Conservation (phyloP, 2,329 filamentous ascomycete species). For the Cladosporium sp. region DNA sequence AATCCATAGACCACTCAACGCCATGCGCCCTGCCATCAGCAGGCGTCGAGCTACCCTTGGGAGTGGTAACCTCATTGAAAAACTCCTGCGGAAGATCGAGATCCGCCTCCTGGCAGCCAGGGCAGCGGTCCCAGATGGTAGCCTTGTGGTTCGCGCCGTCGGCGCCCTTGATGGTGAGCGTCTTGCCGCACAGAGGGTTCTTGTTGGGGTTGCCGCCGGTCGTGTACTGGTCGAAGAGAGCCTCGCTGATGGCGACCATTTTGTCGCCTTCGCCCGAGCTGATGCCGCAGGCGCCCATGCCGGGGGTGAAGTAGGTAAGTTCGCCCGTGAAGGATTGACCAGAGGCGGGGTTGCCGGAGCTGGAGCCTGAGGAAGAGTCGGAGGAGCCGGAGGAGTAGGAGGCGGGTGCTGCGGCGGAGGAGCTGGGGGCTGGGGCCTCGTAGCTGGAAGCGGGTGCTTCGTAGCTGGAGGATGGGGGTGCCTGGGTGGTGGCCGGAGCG, state of each 20-base stretch:
- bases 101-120: slow-evolving; percentile 53
- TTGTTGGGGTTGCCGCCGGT: slow-evolving; percentile 47
- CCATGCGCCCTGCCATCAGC: slow-evolving; percentile 37
- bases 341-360: slow-evolving; percentile 17
- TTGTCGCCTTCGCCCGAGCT: slow-evolving; percentile 54
- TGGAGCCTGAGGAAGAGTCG: slow-evolving; percentile 14
- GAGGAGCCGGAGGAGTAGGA: slow-evolving; percentile 17
- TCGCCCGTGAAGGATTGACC: slow-evolving; percentile 52
- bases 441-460: slow-evolving; percentile 19
- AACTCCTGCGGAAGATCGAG: slow-evolving; percentile 55
- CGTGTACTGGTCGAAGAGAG: slow-evolving; percentile 54
- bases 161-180: slow-evolving; percentile 55
- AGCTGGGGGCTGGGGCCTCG: slow-evolving; percentile 26
- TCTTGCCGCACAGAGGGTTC: slow-evolving; percentile 67
- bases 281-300: slow-evolving; percentile 63
- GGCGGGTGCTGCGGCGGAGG: slow-evolving; percentile 15
- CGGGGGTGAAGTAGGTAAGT: slow-evolving; percentile 69
- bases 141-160: slow-evolving; percentile 56
- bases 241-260: slow-evolving; percentile 64
- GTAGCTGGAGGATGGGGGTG: slow-evolving; percentile 6
- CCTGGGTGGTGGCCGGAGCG: slow-evolving; percentile 3
- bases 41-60: slow-evolving; percentile 17
- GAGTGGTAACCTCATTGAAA: slow-evolving; percentile 33
- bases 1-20: slow-evolving; percentile 40
- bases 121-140: slow-evolving; percentile 69